Conservation (phyloP, 495 filamentous ascomycete genomes). For the Hypoxylon trugodes region DNA sequence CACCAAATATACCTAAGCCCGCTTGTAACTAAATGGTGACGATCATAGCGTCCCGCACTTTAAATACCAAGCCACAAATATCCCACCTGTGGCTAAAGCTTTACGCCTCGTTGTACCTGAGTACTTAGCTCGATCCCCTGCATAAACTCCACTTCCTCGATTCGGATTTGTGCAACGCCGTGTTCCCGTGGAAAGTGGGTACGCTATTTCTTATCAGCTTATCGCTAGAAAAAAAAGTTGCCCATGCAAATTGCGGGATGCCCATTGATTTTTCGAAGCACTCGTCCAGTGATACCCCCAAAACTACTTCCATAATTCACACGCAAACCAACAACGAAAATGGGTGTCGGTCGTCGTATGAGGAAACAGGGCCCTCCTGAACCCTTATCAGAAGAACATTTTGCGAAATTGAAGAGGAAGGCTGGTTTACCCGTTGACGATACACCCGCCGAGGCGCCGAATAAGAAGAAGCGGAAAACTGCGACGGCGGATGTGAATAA, state of each 20-base stretch:
- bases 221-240: constrained; percentile 41
- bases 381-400: constrained; percentile 80
- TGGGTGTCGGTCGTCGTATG: constrained; percentile 92
- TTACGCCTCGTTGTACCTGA: constrained; percentile 1
- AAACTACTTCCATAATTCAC: not conserved
- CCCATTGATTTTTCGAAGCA: constrained; percentile 20
- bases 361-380: constrained; percentile 92
- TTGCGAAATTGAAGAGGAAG: constrained; percentile 80
- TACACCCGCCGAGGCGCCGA: constrained; percentile 49
- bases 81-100: constrained; percentile 45
- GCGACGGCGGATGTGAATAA: too few species aligned
- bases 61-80: constrained; percentile 25
- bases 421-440: constrained; percentile 63
- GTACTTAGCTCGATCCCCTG: not conserved
- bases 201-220: constrained; percentile 37
- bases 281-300: constrained; percentile 15
- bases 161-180: not conserved
- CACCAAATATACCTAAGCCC: not conserved
- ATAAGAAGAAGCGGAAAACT: constrained; percentile 75
- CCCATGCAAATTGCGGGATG: constrained; percentile 10
- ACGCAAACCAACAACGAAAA: constrained; percentile 55
- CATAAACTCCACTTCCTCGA: not conserved
- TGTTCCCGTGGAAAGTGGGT: constrained; percentile 6
- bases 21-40: constrained; percentile 20
- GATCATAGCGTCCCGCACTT: constrained; percentile 32